Percentiles rank a stretch among this genome's conserved stretches.
phyloP scores from a whole-genome alignment of 1,139 yeast species.

The Diutina mesorugosa region DNA sequence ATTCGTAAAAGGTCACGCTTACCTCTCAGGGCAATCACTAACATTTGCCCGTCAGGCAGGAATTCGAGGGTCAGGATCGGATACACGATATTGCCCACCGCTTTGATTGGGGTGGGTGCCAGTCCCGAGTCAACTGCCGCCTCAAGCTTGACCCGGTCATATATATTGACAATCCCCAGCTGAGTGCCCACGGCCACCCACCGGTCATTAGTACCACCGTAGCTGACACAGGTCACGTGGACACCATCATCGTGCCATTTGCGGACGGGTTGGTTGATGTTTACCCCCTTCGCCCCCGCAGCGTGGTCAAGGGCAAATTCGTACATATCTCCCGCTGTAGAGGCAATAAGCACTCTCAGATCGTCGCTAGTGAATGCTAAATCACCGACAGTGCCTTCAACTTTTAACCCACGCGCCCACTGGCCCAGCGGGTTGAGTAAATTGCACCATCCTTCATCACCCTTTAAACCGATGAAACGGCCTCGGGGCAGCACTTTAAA shows the following conservation, averaged over 20 bases:
- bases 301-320: slow-evolving; percentile 48
- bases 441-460: slow-evolving; percentile 87
- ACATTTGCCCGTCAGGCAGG: slow-evolving; percentile 79
- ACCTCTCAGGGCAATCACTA: slow-evolving; percentile 77
- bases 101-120: slow-evolving; percentile 33
- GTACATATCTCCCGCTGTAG: slow-evolving; percentile 83
- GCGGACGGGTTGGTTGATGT: slow-evolving; percentile 24
- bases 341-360: slow-evolving; percentile 45
- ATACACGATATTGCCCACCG: slow-evolving; percentile 71
- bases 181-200: slow-evolving; percentile 86
- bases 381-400: slow-evolving; percentile 76
- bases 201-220: slow-evolving; percentile 70
- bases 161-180: slow-evolving; percentile 82
- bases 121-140: neutral
- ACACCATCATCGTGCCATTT: slow-evolving; percentile 85
- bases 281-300: slow-evolving; percentile 8
- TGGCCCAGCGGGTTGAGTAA: slow-evolving; percentile 65
- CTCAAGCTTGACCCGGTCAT: slow-evolving; percentile 38
- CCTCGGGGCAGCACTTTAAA: slow-evolving; percentile 67
- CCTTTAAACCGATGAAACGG: slow-evolving; percentile 59
- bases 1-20: slow-evolving; percentile 77
- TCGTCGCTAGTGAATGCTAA: slow-evolving; percentile 59
- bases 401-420: slow-evolving; percentile 76
- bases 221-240: slow-evolving; percentile 64
- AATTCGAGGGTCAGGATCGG: slow-evolving; percentile 64